Conservation (phyloP, 2,329 filamentous ascomycete genomes). For the Diaporthe caulivora region DNA sequence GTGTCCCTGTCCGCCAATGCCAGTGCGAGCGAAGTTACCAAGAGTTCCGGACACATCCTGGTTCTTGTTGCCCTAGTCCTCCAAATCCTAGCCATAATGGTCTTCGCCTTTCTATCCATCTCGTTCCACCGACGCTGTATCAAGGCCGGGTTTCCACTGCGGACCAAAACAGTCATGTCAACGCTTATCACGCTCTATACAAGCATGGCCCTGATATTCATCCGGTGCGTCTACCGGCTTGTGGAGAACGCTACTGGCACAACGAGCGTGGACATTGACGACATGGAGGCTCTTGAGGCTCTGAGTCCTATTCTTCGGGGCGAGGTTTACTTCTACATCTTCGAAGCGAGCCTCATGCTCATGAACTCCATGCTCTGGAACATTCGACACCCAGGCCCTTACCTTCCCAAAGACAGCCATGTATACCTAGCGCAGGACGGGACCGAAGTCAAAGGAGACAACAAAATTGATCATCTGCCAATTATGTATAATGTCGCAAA, state of each 20-base stretch:
- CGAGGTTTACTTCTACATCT: conserved; percentile 71
- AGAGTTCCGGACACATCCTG: conserved; percentile 46
- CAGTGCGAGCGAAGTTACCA: background rate
- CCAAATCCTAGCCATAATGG: conserved; percentile 64
- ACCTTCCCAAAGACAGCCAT: conserved; percentile 61
- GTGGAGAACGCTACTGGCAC: conserved; percentile 68
- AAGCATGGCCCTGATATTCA: conserved; percentile 61
- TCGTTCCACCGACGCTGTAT: conserved; percentile 62
- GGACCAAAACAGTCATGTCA: conserved; percentile 45
- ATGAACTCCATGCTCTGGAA: conserved; percentile 64
- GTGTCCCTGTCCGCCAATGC: conserved; percentile 62
- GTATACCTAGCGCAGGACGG: conserved; percentile 64
- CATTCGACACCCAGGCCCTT: conserved; percentile 62
- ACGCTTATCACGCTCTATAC: conserved; percentile 64
- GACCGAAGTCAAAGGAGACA: conserved; percentile 61
- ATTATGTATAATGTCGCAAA: conserved; percentile 53
- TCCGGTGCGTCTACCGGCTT: conserved; percentile 68
- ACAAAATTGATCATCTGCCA: conserved; percentile 58
- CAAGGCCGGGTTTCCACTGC: conserved; percentile 50
- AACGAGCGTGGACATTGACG: conserved; percentile 54
- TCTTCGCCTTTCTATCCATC: conserved; percentile 63
- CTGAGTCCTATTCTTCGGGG: conserved; percentile 63
- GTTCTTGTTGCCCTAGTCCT: conserved; percentile 64
- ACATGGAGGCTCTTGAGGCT: conserved; percentile 51
- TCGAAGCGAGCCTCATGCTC: conserved; percentile 67